Conservation (phyloP, 108 stramenopile genomes). For the Conticribra weissflogii region DNA sequence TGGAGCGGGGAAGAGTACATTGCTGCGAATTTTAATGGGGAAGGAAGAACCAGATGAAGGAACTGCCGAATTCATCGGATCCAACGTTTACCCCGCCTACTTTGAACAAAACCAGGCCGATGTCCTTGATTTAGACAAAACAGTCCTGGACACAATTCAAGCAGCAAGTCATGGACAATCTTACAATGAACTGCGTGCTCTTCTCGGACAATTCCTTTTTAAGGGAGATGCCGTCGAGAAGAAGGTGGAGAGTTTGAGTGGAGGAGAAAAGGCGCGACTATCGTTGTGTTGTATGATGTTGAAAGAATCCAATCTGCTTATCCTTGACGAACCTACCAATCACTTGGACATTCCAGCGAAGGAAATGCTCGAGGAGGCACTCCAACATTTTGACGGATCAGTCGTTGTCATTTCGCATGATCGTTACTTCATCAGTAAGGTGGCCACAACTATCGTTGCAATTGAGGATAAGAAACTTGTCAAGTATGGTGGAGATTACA, state of each 20-base stretch:
- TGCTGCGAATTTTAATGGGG: conserved; percentile 86
- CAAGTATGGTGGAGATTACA: conserved; percentile 95
- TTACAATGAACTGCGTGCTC: conserved; percentile 91
- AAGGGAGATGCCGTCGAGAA: conserved; percentile 95
- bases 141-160: conserved; percentile 88
- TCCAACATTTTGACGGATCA: conserved; percentile 92
- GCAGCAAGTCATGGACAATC: conserved; percentile 75
- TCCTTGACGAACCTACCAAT: conserved; percentile 91
- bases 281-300: conserved; percentile 96
- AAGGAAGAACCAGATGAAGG: conserved; percentile 82
- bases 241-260: conserved; percentile 86
- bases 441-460: conserved; percentile 93
- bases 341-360: conserved; percentile 95
- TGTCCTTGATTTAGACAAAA: conserved; percentile 87
- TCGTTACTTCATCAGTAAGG: conserved; percentile 96
- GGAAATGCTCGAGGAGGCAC: conserved; percentile 98
- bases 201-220: conserved; percentile 95
- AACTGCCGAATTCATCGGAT: conserved; percentile 64
- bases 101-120: conserved; percentile 98
- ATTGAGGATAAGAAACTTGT: conserved; percentile 88
- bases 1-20: conserved; percentile 85
- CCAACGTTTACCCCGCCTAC: conserved; percentile 85
- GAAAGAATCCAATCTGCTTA: conserved; percentile 85
- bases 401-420: conserved; percentile 95
- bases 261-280: conserved; percentile 95